A percentile compares a stretch with the other conserved stretches of the same genome.
phyloP scores from a whole-genome alignment of 148 eudicot genomes.

The Pouteria glomerata region DNA sequence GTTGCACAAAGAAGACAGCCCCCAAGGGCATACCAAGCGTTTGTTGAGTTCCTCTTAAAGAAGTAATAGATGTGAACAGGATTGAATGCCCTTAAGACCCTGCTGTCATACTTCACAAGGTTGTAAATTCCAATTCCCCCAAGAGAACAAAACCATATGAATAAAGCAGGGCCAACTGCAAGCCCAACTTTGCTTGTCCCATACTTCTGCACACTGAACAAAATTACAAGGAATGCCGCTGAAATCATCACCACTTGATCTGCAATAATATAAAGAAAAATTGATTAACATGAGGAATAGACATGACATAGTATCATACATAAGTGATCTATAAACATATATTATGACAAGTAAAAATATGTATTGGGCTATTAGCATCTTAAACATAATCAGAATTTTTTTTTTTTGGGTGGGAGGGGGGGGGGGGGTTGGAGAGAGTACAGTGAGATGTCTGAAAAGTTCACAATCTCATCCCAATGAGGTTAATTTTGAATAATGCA shows the following conservation, averaged over 20 bases:
- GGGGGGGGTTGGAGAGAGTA: too few relatives aligned
- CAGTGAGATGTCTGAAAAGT: background rate
- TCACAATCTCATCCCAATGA: background rate
- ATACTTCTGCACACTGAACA: conserved; percentile 87
- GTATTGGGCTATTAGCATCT: background rate
- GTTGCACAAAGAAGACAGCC: conserved; percentile 95
- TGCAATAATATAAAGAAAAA: conserved; percentile 33
- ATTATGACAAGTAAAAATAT: background rate
- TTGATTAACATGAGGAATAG: conserved; percentile 3
- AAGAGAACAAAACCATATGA: conserved; percentile 93
- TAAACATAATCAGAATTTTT: too few relatives aligned
- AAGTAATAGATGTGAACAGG: conserved; percentile 87
- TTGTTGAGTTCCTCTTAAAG: conserved; percentile 70
- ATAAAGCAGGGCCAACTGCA: conserved; percentile 88
- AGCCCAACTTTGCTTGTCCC: conserved; percentile 98
- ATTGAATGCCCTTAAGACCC: conserved; percentile 83
- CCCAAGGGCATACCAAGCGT: conserved; percentile 97
- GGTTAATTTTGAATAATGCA: too few relatives aligned
- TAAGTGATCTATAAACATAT: background rate
- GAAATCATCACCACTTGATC: conserved; percentile 85
- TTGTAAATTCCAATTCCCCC: conserved; percentile 89
- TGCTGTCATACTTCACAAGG: conserved; percentile 67
- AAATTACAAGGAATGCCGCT: conserved; percentile 69
- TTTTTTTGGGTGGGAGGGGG: too few relatives aligned
- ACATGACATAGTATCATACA: background rate